These are phyloP conservation scores for Penicillium samsonianum DNA, from an alignment of 495 filamentous ascomycete species.

Conservation along the genomic window DNA sequence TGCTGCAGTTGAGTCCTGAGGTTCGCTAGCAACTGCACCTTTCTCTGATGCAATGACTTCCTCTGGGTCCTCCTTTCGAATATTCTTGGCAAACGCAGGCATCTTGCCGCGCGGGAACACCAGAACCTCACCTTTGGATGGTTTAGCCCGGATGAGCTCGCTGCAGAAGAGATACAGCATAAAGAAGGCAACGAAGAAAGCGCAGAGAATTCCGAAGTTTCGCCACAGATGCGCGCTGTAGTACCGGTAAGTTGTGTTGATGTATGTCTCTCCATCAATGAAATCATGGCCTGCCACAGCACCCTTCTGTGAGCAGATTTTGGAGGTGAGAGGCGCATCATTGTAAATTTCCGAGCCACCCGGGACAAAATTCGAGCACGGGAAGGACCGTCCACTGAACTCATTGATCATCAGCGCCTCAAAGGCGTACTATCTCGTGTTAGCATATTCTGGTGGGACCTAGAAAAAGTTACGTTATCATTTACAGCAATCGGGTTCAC, in stretches of 20 bases:
- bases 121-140: conserved; percentile 86
- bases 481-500: conserved; percentile 72
- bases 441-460: background rate
- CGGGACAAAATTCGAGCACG: conserved; percentile 65
- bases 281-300: conserved; percentile 55
- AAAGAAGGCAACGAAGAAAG: conserved; percentile 69
- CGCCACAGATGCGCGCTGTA: conserved; percentile 67
- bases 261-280: conserved; percentile 70
- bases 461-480: conserved; percentile 4
- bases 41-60: conserved; percentile 42
- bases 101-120: conserved; percentile 79
- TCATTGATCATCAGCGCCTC: conserved; percentile 91
- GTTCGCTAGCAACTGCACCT: conserved; percentile 4
- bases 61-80: conserved; percentile 38
- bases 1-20: conserved; percentile 22
- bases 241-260: conserved; percentile 62
- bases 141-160: conserved; percentile 73
- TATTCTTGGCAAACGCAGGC: conserved; percentile 59
- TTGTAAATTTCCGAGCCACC: conserved; percentile 50
- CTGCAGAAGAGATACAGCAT: conserved; percentile 66
- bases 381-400: conserved; percentile 66
- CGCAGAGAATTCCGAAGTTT: conserved; percentile 79
- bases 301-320: conserved; percentile 64
- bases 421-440: conserved; percentile 64
- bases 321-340: conserved; percentile 33